phyloP scores from a whole-genome alignment of 345 rosid species.

The Linum trigynum region DNA sequence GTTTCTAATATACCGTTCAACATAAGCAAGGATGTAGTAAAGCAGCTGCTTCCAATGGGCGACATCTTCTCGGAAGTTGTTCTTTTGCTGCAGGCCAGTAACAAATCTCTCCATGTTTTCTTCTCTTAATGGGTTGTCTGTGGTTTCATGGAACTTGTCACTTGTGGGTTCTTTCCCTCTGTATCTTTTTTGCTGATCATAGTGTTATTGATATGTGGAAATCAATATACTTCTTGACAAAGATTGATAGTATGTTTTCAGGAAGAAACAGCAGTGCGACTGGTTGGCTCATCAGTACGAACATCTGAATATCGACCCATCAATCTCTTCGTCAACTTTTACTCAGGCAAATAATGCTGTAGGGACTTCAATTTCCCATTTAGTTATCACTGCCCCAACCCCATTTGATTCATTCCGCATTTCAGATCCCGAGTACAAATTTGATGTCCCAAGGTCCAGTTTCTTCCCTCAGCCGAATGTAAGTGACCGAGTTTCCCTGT shows the following conservation, averaged over 20 bases:
- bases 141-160: neutral
- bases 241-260: constrained; percentile 19
- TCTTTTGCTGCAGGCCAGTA: constrained; percentile 74
- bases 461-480: constrained; percentile 94
- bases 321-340: constrained; percentile 66
- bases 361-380: neutral
- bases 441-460: constrained; percentile 66
- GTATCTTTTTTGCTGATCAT: neutral
- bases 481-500: constrained; percentile 15
- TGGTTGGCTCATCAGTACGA: constrained; percentile 49
- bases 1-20: constrained; percentile 85
- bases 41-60: constrained; percentile 86
- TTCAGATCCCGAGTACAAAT: constrained; percentile 74
- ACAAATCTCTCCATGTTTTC: neutral
- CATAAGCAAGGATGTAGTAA: constrained; percentile 76
- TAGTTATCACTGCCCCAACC: neutral
- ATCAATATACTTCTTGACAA: neutral
- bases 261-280: constrained; percentile 77
- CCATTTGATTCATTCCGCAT: constrained; percentile 4
- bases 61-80: constrained; percentile 80
- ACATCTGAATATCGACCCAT: constrained; percentile 72
- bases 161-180: neutral
- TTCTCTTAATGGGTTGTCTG: neutral
- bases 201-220: neutral
- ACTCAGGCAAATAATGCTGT: constrained; percentile 41